Base-by-base conservation (phyloP, 768 basidiomycete species). In the Tubosaeta brunneosetosa region DNA sequence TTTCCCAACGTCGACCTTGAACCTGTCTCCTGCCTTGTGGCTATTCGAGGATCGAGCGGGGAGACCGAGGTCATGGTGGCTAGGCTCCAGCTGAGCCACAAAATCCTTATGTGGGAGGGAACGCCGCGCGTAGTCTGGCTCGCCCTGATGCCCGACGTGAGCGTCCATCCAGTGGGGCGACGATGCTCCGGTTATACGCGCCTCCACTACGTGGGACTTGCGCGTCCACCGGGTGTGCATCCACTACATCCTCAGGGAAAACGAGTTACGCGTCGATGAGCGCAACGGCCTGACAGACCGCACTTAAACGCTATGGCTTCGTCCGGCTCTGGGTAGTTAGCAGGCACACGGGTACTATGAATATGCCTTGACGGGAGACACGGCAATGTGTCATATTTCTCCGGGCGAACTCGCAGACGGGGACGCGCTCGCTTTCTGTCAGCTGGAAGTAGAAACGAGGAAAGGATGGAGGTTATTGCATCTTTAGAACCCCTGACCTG, bases 51-150 rank as follows among this genome's bases (percentile, higher is more conserved):
- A 43, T 25, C 22, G 6, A 16, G 13, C 37, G 26, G 2, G 27
- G 47, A 40, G 7, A 2, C 25, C 4, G 27, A 2, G 19, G 37
- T 43, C 1, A 11, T 19, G 22, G 50, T 61, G 33, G 10, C 6
- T 32, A 54, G 58, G 27, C 59, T 63, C 41, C 59, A 59, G n/a
- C 52, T 61, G 19, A 64, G 50, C 6, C 62, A 64, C 13, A 59
- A 62, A 41, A 19, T 29, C 6, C 43, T 51, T 49, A 46, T 50
- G n/a, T 52, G 52, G 4, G 42, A 54, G 2, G 16, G 13, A 13
- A 22, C 14, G 27, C 49, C 44, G 9, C 29, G 46, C 9, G 59
- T 51, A 1, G 4, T 49, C 11, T 62, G 54, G 56, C 50, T 55
- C 1, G 6, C 36, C n/a, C 63, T 49, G 16, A 55, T 63, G 29